Conservation (phyloP, 2,329 filamentous ascomycete genomes). For the Conoideocrella luteorostrata region DNA sequence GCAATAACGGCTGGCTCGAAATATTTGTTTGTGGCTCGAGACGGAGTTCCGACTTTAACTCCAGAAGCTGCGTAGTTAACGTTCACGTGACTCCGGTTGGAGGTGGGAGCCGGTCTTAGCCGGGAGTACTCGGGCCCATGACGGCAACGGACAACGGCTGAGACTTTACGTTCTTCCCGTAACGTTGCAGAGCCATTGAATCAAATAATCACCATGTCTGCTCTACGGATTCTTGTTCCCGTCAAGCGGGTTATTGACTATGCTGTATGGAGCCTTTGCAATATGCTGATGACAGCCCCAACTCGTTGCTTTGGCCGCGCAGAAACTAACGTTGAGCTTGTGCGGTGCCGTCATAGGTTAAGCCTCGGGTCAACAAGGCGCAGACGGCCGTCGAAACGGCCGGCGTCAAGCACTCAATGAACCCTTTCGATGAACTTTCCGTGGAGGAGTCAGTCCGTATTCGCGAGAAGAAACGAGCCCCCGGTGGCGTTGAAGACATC, state of each 20-base stretch:
- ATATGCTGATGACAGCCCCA: background rate
- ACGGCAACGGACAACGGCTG: constrained; percentile 1
- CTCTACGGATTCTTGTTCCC: constrained; percentile 70
- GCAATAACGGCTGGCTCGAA: too few species aligned
- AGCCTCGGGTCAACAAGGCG: constrained; percentile 62
- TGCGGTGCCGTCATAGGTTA: constrained; percentile 51
- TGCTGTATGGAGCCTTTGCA: constrained; percentile 49
- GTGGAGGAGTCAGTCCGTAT: constrained; percentile 94
- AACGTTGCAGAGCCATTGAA: constrained; percentile 5
- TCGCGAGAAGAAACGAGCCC: constrained; percentile 73
- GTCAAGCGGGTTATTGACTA: constrained; percentile 84
- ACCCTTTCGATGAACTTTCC: constrained; percentile 97
- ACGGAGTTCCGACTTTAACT: background rate
- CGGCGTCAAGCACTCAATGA: constrained; percentile 96
- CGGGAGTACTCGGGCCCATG: constrained; percentile 21
- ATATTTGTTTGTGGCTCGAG: too few species aligned
- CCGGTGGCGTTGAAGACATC: constrained; percentile 80
- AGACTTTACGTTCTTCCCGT: constrained; percentile 1
- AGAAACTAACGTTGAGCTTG: constrained; percentile 3
- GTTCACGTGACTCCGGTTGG: constrained; percentile 30
- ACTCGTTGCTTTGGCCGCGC: constrained; percentile 12
- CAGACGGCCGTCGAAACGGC: constrained; percentile 85
- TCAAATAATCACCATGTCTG: constrained; percentile 42
- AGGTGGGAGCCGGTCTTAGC: constrained; percentile 40
- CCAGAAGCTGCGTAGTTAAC: background rate